Base-by-base conservation (phyloP, 2,329 filamentous ascomycete genomes). In the Pseudocercospora fuligena region DNA sequence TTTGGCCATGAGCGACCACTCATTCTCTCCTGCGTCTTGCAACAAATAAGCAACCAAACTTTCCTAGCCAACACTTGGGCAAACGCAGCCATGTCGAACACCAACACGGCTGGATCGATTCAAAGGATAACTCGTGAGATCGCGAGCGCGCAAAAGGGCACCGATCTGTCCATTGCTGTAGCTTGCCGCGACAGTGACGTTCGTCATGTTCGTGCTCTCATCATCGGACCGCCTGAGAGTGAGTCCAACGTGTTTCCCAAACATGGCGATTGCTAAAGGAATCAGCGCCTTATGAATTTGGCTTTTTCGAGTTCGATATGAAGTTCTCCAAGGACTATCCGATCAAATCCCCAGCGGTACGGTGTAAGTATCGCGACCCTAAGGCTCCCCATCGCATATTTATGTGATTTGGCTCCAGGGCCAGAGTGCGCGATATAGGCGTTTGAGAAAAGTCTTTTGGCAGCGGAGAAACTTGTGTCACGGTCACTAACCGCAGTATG, bases 141-240 rank as follows among this genome's bases (percentile, higher is more conserved):
- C 71, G 88, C 89, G 75, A 91, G 95, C 73, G 89, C 97, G 66
- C 92, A 97, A 78, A 90, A 90, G 78, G 90, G 88, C 69, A 87
- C 89, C 21, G 94, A 97, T 79, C 85, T 97, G 36, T 97, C 94
- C 31, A 87, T 98, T 69, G 92, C 92, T 11, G 93, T 97, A 58
- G 91, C 92, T 64, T 97, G 92, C 77, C 87, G 91, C 60, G 95
- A 98, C 80, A 86, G 89, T 72, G 93, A 99, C 79, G 92, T 98
- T 67, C 91, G 94, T 63, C 91, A 92, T 77, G 90, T 98, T 59
- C 91, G 89, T 77, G 93, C 94, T 58, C 80, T 98, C 70, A 94
- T 98, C 74, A 88, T 98, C 72, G 95, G 95, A 0, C 94, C 95
- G 25, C 93, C 94, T 70, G 94, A 95, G 73, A 97, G 61, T 66